Evolutionary conservation across 2,329 filamentous ascomycete species (phyloP).

Genomic region (Aspergillus sergii): DNA sequence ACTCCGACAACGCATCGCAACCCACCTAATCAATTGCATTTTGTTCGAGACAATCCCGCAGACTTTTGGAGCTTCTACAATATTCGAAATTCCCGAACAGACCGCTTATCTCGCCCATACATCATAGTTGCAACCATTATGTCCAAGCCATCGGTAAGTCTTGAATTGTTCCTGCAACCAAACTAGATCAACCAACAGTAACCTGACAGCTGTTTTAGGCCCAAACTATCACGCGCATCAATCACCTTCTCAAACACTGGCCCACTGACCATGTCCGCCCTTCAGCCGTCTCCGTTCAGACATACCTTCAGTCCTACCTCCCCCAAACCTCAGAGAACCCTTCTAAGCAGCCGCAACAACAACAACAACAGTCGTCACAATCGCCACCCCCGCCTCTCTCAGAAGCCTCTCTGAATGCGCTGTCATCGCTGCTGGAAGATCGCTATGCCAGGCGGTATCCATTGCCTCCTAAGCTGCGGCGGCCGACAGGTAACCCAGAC

Average conservation of each 20-base stretch:
- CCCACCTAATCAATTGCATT: neutral
- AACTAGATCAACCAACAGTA: conserved; percentile 6
- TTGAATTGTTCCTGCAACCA: neutral
- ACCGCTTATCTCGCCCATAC: neutral
- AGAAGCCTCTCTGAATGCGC: conserved; percentile 55
- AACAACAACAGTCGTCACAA: conserved; percentile 15
- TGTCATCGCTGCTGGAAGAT: conserved; percentile 63
- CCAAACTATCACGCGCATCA: conserved; percentile 39
- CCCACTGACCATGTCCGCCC: conserved; percentile 48
- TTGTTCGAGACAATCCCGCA: no score
- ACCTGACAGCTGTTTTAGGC: conserved; percentile 24
- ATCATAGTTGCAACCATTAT: conserved; percentile 20
- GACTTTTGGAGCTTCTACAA: neutral
- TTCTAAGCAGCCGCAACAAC: conserved; percentile 21
- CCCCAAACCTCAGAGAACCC: conserved; percentile 19
- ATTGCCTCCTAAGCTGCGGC: conserved; percentile 49
- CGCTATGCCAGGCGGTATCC: conserved; percentile 57
- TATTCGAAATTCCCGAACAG: neutral
- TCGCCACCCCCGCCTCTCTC: conserved; percentile 26
- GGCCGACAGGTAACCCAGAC: conserved; percentile 53
- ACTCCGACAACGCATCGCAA: neutral
- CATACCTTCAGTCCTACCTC: conserved; percentile 41
- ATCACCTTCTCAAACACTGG: conserved; percentile 48
- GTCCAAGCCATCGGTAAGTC: conserved; percentile 33
- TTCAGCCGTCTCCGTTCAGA: conserved; percentile 48